Conservation (phyloP, 179 eudicot genomes). For the Spinacia oleracea region DNA sequence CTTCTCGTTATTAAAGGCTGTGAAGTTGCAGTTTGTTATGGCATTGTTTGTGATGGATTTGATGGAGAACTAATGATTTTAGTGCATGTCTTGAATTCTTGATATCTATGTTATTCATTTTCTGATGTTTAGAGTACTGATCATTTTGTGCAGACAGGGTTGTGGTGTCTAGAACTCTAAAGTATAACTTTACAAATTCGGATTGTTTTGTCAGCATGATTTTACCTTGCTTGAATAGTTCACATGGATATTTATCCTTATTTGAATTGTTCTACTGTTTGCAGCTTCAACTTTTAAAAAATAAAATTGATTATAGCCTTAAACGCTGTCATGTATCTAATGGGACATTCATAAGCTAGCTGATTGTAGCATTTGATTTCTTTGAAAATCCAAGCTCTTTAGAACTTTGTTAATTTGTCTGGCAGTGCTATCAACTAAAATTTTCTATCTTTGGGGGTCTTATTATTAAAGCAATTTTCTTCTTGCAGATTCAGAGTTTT, state of each 20-base stretch:
- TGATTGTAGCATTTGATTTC: neutral
- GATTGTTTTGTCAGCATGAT: neutral
- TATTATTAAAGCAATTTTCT: neutral
- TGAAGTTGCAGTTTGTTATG: neutral
- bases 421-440: neutral
- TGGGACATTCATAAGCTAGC: neutral
- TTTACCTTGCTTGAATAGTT: neutral
- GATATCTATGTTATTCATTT: neutral
- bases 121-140: neutral
- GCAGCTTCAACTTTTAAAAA: neutral
- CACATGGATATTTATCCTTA: neutral
- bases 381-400: neutral
- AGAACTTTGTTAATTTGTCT: neutral
- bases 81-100: neutral
- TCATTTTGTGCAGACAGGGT: neutral
- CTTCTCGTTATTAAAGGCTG: neutral
- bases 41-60: neutral
- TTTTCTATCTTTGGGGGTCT: neutral
- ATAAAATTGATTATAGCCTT: neutral
- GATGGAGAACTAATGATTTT: neutral
- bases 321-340: neutral
- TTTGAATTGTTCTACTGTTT: neutral
- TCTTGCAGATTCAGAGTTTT: slow-evolving; percentile 82
- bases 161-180: neutral
- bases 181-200: neutral